Percentiles rank a stretch among this genome's conserved stretches.
These are phyloP conservation scores for Aspergillus sp. DNA, from an alignment of 2,329 filamentous ascomycete species.

Conservation along the genomic window DNA sequence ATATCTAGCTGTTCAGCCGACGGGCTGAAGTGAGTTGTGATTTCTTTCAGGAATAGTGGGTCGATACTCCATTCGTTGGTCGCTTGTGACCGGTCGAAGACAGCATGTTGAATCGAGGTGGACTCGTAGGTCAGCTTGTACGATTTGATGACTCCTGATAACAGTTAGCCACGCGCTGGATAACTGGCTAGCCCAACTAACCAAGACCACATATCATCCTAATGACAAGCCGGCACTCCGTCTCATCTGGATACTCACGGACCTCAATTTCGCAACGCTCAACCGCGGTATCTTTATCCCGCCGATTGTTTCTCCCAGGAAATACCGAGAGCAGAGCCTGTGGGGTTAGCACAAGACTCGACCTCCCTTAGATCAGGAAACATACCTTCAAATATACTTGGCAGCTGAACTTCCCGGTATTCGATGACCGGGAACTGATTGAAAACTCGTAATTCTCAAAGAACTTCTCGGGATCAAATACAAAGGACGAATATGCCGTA, in stretches of 20 bases:
- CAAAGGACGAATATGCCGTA: conserved; percentile 63
- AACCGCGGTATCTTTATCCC: conserved; percentile 59
- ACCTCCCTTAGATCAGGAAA: neutral
- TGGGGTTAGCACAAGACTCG: neutral
- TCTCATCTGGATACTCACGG: conserved; percentile 55
- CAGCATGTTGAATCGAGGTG: conserved; percentile 61
- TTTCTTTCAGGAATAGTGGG: conserved; percentile 58
- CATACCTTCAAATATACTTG: conserved; percentile 58
- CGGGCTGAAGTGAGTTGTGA: conserved; percentile 64
- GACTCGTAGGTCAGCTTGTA: conserved; percentile 66
- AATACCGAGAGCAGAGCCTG: conserved; percentile 62
- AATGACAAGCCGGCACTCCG: conserved; percentile 61
- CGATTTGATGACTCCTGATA: conserved; percentile 60
- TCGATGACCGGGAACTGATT: conserved; percentile 20
- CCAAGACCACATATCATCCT: conserved; percentile 63
- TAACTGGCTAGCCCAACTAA: conserved; percentile 23
- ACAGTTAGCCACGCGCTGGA: neutral
- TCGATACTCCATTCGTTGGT: conserved; percentile 61
- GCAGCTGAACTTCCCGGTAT: conserved; percentile 56
- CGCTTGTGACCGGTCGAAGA: conserved; percentile 59
- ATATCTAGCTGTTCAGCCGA: conserved; percentile 66
- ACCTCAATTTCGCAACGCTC: conserved; percentile 63
- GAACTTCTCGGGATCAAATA: conserved; percentile 54
- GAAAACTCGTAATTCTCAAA: conserved; percentile 60
- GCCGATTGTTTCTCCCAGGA: conserved; percentile 57